Conservation (phyloP, 2,329 filamentous ascomycete species). For the Phialophora tarda region DNA sequence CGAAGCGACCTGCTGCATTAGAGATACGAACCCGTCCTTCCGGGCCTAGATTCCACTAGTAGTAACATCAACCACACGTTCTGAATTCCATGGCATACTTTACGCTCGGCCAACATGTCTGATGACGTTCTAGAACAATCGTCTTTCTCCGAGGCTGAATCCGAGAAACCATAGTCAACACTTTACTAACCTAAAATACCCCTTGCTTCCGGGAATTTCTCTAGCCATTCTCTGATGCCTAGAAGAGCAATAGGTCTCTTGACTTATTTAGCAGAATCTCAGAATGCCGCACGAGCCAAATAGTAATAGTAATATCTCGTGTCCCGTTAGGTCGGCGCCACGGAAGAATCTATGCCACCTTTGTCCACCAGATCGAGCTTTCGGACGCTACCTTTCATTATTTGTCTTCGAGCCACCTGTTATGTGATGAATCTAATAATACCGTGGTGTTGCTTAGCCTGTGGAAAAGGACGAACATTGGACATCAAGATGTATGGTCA, state of each 20-base stretch:
- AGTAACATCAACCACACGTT: neutral
- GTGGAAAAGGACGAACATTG: neutral
- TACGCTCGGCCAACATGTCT: neutral
- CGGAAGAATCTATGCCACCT: neutral
- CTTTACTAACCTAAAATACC: neutral
- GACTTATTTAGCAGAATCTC: neutral
- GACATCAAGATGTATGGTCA: neutral
- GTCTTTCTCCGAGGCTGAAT: neutral
- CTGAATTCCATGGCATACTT: neutral
- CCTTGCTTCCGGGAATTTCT: neutral
- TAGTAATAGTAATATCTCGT: neutral
- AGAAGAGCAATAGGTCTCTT: neutral
- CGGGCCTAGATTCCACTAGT: neutral
- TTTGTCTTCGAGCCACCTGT: neutral
- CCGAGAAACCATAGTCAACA: neutral
- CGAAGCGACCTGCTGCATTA: neutral
- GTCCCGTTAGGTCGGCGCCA: neutral
- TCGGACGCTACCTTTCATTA: neutral
- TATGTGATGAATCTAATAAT: too few species aligned
- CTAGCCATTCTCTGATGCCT: neutral
- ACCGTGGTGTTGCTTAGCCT: neutral
- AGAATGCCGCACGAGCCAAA: neutral
- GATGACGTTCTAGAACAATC: neutral
- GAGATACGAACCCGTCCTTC: neutral
- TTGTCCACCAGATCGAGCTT: neutral